These are phyloP conservation scores for Ophiosphaerella narmari DNA, from an alignment of 2,329 filamentous ascomycete genomes.

Conservation along the genomic window DNA sequence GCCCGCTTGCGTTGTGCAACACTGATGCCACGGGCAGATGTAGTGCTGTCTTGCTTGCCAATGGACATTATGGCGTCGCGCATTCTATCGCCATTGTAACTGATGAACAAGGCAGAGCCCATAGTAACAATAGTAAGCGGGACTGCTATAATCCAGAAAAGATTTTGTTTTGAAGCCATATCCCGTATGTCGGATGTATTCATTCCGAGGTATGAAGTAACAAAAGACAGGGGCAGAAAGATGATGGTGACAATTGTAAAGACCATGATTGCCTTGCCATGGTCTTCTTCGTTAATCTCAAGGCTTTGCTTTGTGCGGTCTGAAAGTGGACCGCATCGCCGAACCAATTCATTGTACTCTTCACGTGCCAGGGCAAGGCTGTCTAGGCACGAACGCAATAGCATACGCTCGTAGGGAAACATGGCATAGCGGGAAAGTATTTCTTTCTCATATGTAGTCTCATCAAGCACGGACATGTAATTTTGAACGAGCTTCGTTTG, in stretches of 20 bases:
- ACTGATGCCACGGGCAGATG: neutral
- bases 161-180: constrained; percentile 44
- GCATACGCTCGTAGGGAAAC: constrained; percentile 26
- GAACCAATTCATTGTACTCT: constrained; percentile 30
- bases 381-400: constrained; percentile 30
- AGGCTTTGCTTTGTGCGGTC: constrained; percentile 41
- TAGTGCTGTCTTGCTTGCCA: neutral
- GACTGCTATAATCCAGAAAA: constrained; percentile 46
- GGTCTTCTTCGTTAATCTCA: constrained; percentile 36
- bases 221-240: constrained; percentile 52
- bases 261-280: constrained; percentile 51
- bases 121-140: too few species aligned
- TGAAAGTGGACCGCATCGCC: constrained; percentile 33
- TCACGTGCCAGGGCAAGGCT: constrained; percentile 22
- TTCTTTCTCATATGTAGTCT: constrained; percentile 25
- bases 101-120: too few species aligned
- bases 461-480: constrained; percentile 31
- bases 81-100: too few species aligned
- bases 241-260: constrained; percentile 53
- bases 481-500: constrained; percentile 33
- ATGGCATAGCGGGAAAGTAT: constrained; percentile 24
- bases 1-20: neutral
- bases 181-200: constrained; percentile 48
- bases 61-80: too few species aligned
- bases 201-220: constrained; percentile 51